These are phyloP conservation scores for Cyathus olla DNA, from an alignment of 1,284 basidiomycete species.

Conservation along the genomic window DNA sequence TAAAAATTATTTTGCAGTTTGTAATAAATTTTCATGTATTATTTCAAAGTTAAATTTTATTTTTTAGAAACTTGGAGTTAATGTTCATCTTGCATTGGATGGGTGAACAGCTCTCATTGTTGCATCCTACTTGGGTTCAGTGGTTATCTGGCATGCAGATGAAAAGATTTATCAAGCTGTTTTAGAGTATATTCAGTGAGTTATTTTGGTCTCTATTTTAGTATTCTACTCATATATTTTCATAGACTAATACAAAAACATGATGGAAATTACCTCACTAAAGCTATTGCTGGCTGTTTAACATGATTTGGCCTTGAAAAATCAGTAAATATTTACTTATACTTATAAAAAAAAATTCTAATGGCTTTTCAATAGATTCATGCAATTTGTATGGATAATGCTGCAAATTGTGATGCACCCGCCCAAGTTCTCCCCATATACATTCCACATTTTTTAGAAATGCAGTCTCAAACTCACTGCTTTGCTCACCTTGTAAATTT, in stretches of 20 bases:
- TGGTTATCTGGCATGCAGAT: not conserved
- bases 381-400: constrained; percentile 12
- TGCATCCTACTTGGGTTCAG: not conserved
- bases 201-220: not conserved
- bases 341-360: not conserved
- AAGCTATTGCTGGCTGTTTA: not conserved
- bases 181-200: not conserved
- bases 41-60: not conserved
- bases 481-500: constrained; percentile 14
- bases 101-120: constrained; percentile 1
- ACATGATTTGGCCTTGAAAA: constrained; percentile 2
- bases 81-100: not conserved
- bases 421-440: not conserved
- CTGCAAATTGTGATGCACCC: constrained; percentile 8
- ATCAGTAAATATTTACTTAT: not conserved
- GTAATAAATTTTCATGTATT: not conserved
- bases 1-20: constrained; percentile 33
- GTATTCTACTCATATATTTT: not conserved
- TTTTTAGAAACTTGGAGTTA: not conserved
- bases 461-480: constrained; percentile 5
- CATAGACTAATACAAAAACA: not conserved
- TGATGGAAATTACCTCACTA: not conserved
- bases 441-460: constrained; percentile 10
- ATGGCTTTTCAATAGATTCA: constrained; percentile 1
- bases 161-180: not conserved